phyloP scores from a whole-genome alignment of 164 flowering plant genomes.

The Vitis riparia region DNA sequence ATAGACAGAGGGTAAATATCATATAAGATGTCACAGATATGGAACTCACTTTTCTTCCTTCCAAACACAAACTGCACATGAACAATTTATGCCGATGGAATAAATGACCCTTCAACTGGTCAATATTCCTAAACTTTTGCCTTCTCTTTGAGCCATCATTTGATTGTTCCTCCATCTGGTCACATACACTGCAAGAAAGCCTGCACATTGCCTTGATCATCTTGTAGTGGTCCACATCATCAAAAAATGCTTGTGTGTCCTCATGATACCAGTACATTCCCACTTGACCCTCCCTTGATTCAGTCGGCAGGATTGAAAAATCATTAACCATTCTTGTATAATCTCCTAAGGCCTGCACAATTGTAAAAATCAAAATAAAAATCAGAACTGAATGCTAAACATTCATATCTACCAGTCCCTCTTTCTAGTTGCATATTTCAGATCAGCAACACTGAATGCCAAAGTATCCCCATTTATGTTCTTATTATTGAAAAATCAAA shows the following conservation, averaged over 20 bases:
- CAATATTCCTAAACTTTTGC: conserved; percentile 58
- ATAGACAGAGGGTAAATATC: not conserved
- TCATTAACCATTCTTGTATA: conserved; percentile 71
- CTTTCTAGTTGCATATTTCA: not conserved
- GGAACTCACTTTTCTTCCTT: conserved; percentile 83
- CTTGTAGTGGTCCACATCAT: conserved; percentile 85
- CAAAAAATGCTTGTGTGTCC: conserved; percentile 79
- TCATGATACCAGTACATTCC: conserved; percentile 91
- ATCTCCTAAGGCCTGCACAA: conserved; percentile 80
- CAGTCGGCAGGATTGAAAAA: conserved; percentile 65
- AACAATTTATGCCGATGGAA: conserved; percentile 63
- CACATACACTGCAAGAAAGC: conserved; percentile 87
- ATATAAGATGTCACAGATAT: not conserved
- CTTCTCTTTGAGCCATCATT: conserved; percentile 53
- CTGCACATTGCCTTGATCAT: conserved; percentile 96
- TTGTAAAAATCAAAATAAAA: conserved; percentile 7
- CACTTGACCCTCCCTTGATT: conserved; percentile 64
- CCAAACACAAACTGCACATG: conserved; percentile 91
- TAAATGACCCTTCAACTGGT: conserved; percentile 84
- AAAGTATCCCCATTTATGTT: too few species aligned
- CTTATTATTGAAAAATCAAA: too few species aligned
- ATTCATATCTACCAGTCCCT: not conserved
- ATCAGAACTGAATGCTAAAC: not conserved
- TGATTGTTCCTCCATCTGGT: conserved; percentile 53
- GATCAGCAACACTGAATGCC: not conserved